Evolutionary conservation across 352 stramenopile genomes (phyloP).

Genomic region (Phytophthora brassicae): DNA sequence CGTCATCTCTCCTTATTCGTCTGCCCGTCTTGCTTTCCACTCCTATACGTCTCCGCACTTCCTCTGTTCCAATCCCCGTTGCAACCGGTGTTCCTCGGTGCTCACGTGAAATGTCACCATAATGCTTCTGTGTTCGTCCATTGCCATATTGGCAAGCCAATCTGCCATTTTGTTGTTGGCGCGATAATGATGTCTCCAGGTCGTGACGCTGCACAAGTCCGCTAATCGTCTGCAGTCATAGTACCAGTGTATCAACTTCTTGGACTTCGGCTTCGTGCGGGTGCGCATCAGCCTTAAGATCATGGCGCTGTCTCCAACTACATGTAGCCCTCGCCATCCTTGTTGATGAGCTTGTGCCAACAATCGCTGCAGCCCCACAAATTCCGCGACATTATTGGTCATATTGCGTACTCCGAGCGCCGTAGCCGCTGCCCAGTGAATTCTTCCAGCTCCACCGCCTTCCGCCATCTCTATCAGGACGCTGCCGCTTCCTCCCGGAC

Average conservation of each 20-base stretch:
- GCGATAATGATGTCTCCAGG: no score
- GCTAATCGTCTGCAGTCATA: no score
- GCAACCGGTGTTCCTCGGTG: no score
- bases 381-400: neutral
- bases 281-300: neutral
- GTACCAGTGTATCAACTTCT: neutral
- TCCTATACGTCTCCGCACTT: no score
- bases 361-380: neutral
- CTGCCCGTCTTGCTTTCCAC: no score
- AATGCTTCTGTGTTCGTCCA: no score
- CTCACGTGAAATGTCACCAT: no score
- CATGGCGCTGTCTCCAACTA: neutral
- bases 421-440: neutral
- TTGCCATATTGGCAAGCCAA: no score
- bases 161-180: no score
- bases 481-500: neutral
- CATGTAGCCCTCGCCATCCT: neutral
- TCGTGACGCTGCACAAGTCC: no score
- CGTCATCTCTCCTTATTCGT: no score
- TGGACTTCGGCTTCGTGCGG: neutral
- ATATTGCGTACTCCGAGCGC: neutral
- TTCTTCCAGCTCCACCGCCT: neutral
- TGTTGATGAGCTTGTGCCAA: neutral
- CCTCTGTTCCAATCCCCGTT: no score
- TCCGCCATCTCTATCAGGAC: neutral